Percentiles rank a stretch among this genome's conserved stretches.
These are phyloP conservation scores for Fusarium fujikuroi DNA, from an alignment of 2,329 filamentous ascomycete genomes.

Conservation along the genomic window DNA sequence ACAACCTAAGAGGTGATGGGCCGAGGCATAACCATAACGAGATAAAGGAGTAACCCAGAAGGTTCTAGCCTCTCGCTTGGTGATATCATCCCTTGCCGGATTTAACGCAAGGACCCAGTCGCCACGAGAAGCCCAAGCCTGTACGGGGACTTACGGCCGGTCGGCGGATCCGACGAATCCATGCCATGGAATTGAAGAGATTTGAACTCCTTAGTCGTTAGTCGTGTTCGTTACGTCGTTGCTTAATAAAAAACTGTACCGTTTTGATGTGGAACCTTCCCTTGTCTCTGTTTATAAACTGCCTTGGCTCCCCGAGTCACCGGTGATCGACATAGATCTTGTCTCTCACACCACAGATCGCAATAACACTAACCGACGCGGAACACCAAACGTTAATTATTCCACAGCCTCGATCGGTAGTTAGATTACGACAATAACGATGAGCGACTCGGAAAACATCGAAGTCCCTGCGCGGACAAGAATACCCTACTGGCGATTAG, in stretches of 20 bases:
- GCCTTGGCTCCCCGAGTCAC: constrained; percentile 7
- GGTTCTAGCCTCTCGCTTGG: constrained; percentile 13
- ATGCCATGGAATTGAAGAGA: constrained; percentile 18
- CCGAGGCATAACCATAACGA: constrained; percentile 22
- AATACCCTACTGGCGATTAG: constrained; percentile 36
- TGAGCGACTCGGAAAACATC: constrained; percentile 29
- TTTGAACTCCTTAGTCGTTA: constrained; percentile 3
- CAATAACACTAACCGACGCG: neutral
- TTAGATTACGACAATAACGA: constrained; percentile 2
- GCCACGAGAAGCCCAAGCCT: constrained; percentile 17
- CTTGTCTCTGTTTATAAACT: constrained; percentile 17
- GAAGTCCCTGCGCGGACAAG: constrained; percentile 27
- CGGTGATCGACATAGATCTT: constrained; percentile 7
- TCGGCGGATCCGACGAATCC: constrained; percentile 25
- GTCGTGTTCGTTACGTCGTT: constrained; percentile 7
- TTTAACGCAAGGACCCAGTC: constrained; percentile 13
- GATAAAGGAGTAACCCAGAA: constrained; percentile 3
- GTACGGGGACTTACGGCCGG: constrained; percentile 1
- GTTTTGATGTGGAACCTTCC: neutral
- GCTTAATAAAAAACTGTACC: constrained; percentile 10
- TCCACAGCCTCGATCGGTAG: neutral
- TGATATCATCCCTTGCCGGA: constrained; percentile 26
- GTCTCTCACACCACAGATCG: neutral
- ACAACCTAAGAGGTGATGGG: neutral
- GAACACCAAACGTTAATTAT: neutral